phyloP scores from a whole-genome alignment of 2,329 filamentous ascomycete genomes.

The Fusarium coffeatum region DNA sequence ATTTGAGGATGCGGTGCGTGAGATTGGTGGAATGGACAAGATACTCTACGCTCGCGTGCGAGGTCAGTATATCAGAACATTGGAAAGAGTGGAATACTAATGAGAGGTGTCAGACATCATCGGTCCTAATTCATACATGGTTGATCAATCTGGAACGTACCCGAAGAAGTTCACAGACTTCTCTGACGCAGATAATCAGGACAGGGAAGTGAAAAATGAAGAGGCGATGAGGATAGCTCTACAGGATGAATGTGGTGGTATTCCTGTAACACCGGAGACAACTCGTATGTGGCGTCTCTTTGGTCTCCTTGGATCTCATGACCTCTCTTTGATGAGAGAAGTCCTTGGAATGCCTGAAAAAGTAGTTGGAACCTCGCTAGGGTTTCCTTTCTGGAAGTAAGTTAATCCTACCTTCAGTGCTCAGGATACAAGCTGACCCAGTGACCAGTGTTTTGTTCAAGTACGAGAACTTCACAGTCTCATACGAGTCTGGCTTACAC shows the following conservation, averaged over 20 bases:
- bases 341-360: slow-evolving; percentile 36
- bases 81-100: background rate
- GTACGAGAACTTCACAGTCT: slow-evolving; percentile 61
- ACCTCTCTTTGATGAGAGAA: slow-evolving; percentile 39
- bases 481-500: slow-evolving; percentile 68
- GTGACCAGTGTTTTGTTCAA: slow-evolving; percentile 56
- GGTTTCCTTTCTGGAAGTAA: slow-evolving; percentile 17
- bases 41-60: slow-evolving; percentile 66
- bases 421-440: background rate
- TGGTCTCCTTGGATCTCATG: slow-evolving; percentile 25
- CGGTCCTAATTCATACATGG: slow-evolving; percentile 64
- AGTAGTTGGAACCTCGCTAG: slow-evolving; percentile 45
- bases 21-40: slow-evolving; percentile 62
- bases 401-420: background rate
- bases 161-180: slow-evolving; percentile 52
- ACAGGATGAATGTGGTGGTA: background rate
- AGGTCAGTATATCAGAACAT: background rate
- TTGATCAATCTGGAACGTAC: slow-evolving; percentile 61
- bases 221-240: background rate
- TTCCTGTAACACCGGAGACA: background rate
- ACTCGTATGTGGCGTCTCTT: slow-evolving; percentile 12
- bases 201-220: background rate
- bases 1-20: slow-evolving; percentile 65
- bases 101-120: slow-evolving; percentile 46
- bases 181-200: background rate